These are phyloP conservation scores for Candida odintsovae DNA, from an alignment of 805 yeast genomes.

Conservation along the genomic window DNA sequence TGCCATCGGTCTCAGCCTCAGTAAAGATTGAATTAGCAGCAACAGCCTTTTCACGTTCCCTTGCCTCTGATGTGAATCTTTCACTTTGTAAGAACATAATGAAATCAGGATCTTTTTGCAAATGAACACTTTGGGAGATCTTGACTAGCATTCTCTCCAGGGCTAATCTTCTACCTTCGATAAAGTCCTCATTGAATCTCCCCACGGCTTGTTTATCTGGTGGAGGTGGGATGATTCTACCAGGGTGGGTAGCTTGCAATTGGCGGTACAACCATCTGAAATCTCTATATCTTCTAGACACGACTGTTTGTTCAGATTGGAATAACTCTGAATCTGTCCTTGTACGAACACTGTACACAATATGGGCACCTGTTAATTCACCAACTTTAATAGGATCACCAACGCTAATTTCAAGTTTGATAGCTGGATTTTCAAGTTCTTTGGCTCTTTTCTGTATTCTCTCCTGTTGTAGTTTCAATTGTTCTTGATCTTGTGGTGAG, in stretches of 20 bases:
- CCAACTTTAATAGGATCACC: slow-evolving; percentile 93
- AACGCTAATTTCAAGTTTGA: slow-evolving; percentile 57
- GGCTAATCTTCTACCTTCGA: slow-evolving; percentile 79
- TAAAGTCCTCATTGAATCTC: slow-evolving; percentile 82
- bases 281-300: slow-evolving; percentile 83
- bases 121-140: slow-evolving; percentile 47
- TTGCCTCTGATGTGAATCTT: slow-evolving; percentile 61
- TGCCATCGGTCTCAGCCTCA: slow-evolving; percentile 27
- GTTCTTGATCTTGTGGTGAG: slow-evolving; percentile 8
- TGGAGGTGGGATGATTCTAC: slow-evolving; percentile 90
- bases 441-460: not conserved
- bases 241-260: slow-evolving; percentile 80
- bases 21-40: slow-evolving; percentile 35
- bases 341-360: slow-evolving; percentile 76
- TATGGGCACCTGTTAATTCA: slow-evolving; percentile 82
- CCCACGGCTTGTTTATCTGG: slow-evolving; percentile 93
- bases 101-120: slow-evolving; percentile 73
- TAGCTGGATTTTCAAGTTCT: slow-evolving; percentile 9
- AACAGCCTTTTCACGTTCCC: slow-evolving; percentile 56
- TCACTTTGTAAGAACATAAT: slow-evolving; percentile 71
- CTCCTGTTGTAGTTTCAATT: slow-evolving; percentile 3
- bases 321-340: slow-evolving; percentile 33
- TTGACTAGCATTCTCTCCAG: slow-evolving; percentile 81
- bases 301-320: slow-evolving; percentile 41
- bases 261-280: slow-evolving; percentile 94